Evolutionary conservation across 495 filamentous ascomycete genomes (phyloP), one percentile per base, ranked within the genome.

Genomic region (Podospora fimiseda): DNA sequence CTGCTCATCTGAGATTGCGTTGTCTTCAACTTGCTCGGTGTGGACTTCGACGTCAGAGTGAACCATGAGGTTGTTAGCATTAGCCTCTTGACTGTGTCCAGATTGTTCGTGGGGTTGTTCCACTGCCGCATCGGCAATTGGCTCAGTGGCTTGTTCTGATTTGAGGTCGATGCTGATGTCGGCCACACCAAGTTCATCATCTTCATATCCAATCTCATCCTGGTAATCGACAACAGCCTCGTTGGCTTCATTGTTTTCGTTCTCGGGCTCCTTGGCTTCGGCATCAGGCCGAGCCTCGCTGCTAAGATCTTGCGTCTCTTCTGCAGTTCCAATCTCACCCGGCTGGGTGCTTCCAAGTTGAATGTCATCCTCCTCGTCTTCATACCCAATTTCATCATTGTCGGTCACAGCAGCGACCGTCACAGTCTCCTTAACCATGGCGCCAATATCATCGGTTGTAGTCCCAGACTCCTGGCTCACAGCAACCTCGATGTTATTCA

Each of bases 161-260:
- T 30, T 39, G 19, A 49, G 22, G 15, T 42, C 45, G 22, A 24
- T 48, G 18, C 56, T 47, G 19, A 30, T 13, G 19, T 51, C 50
- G 15, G 49, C 51, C 27, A 42, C 14, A n/a, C 20, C 14, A 20
- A 21, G n/a, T n/a, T 63, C 55, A 6, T 66, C 63, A 16, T 67
- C 64, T 15, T 62, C 64, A 38, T 70, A 62, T 23, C 61, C 67
- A 21, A 62, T 64, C 30, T 69, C 69, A 37, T 66, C 63, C 1
- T 63, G 39, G 14, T 58, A 59, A 9, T 64, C 64, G 18, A 53
- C 24, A 22, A 51, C n/a, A 15, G 53, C 36, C 19, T 55, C 55
- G 43, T 42, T 52, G 33, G 22, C 41, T 6, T 30, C 41, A 46
- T 56, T 50, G 22, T 62, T 44, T 36, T 56, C 57, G 18, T 37